Evolutionary conservation across 805 yeast species (phyloP).

Genomic region (Geotrichum ghanense): DNA sequence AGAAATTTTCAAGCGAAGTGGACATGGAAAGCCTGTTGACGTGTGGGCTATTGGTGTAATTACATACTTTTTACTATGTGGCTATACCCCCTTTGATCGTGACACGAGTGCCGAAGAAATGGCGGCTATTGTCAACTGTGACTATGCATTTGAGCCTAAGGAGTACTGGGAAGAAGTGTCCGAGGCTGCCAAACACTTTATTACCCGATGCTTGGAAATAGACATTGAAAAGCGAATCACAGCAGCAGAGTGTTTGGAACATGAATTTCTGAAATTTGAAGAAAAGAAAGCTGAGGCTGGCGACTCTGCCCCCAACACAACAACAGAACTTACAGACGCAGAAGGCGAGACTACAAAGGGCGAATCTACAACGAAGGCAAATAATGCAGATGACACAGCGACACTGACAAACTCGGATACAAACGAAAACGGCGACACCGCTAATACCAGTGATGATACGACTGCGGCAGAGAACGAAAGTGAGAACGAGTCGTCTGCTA

Average conservation of each 20-base stretch:
- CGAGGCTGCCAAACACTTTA: conserved; percentile 44
- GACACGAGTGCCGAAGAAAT: conserved; percentile 58
- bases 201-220: conserved; percentile 39
- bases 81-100: conserved; percentile 70
- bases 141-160: conserved; percentile 50
- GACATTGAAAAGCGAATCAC: conserved; percentile 37
- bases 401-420: neutral
- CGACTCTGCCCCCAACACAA: neutral
- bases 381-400: neutral
- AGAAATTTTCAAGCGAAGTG: conserved; percentile 41
- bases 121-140: conserved; percentile 48
- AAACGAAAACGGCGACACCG: neutral
- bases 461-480: neutral
- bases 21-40: conserved; percentile 53
- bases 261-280: conserved; percentile 29
- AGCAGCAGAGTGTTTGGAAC: conserved; percentile 33
- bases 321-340: neutral
- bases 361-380: neutral
- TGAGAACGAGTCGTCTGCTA: neutral
- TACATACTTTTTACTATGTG: conserved; percentile 57
- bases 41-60: conserved; percentile 71
- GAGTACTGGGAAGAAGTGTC: conserved; percentile 44
- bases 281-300: neutral
- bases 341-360: neutral
- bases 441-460: neutral